Conservation (phyloP, 2,329 filamentous ascomycete species). For the Botrytis deweyae region DNA sequence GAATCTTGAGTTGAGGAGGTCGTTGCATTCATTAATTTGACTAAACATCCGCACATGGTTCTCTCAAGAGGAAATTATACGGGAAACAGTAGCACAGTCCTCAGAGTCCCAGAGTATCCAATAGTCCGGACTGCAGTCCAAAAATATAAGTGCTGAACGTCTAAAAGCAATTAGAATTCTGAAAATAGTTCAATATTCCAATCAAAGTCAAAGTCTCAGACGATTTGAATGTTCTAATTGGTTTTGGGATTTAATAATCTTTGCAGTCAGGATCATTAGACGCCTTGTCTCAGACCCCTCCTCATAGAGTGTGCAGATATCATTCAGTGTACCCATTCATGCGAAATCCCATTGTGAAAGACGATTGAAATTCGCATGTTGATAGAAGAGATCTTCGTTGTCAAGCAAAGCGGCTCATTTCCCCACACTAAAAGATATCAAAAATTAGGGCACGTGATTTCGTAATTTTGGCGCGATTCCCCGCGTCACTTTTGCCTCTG, state of each 20-base stretch:
- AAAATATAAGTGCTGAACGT: no score
- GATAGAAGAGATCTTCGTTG: neutral
- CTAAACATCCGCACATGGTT: neutral
- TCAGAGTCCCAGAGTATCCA: no score
- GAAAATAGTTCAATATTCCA: no score
- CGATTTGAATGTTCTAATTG: no score
- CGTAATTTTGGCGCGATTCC: constrained; percentile 5
- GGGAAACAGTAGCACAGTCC: neutral
- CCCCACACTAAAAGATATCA: neutral
- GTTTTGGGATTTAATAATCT: no score
- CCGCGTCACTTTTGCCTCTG: constrained; percentile 14
- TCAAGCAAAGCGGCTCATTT: neutral
- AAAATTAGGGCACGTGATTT: neutral
- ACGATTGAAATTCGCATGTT: neutral
- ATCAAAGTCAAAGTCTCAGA: no score
- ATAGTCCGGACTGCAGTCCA: no score
- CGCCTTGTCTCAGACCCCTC: no score
- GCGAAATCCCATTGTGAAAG: neutral
- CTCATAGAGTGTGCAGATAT: neutral
- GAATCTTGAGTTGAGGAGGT: no score
- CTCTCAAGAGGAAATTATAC: neutral
- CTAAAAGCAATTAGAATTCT: no score
- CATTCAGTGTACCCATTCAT: neutral
- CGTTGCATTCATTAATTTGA: neutral
- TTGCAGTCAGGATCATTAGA: no score